phyloP scores from a whole-genome alignment of 345 rosid genomes.

The Rubroshorea leprosula region DNA sequence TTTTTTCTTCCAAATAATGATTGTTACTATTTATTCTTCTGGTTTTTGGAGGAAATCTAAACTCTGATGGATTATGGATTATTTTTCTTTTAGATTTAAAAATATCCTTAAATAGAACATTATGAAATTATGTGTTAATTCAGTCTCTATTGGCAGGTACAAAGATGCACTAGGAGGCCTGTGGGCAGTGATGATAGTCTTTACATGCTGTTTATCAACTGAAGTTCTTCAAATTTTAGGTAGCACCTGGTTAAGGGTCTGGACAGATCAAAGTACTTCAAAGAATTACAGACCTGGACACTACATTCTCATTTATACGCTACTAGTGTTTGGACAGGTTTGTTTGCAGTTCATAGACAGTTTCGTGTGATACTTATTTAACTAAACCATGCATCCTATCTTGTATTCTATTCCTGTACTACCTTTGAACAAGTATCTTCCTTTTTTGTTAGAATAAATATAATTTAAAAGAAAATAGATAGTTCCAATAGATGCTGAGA shows the following conservation, averaged over 20 bases:
- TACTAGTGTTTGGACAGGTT: conserved; percentile 82
- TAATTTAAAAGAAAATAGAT: too few species aligned
- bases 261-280: conserved; percentile 74
- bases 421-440: neutral
- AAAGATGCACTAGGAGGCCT: conserved; percentile 85
- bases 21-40: too few species aligned
- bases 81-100: neutral
- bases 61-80: too few species aligned
- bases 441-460: neutral
- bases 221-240: conserved; percentile 82
- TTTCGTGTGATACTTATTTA: neutral
- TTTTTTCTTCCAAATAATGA: too few species aligned
- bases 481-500: too few species aligned
- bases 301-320: conserved; percentile 61
- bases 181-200: conserved; percentile 72
- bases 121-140: conserved; percentile 1
- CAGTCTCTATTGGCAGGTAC: conserved; percentile 48
- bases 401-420: too few species aligned
- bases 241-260: conserved; percentile 87
- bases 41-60: too few species aligned
- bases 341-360: conserved; percentile 12
- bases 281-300: conserved; percentile 47
- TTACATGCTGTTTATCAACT: conserved; percentile 62
- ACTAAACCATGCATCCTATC: neutral
- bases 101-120: neutral